Base-by-base conservation (phyloP, 768 basidiomycete species). In the Serpula lacrymans region DNA sequence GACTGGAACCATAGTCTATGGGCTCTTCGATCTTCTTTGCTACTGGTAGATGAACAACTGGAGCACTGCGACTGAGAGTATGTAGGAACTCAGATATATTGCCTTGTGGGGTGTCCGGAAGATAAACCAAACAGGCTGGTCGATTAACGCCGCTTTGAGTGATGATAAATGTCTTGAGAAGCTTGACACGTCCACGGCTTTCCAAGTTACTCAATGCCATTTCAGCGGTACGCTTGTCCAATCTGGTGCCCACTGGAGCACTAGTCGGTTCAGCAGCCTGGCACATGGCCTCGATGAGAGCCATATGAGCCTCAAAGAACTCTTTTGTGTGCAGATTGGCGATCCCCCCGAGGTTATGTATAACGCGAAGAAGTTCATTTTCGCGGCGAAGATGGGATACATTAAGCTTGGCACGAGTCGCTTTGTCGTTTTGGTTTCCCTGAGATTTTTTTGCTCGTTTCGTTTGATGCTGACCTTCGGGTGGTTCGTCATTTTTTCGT, bases 301-400 rank as follows among this genome's bases (percentile, higher is more conserved):
- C 71, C 36, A 73, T 68, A 49, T 90, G 85, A 10, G 72, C 75
- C 31, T 84, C 82, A 40, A 72, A 76, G 50, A 90, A 75, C 45
- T 88, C 84, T 50, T 80, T 86, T 18, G 74, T 71, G 43, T 79
- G 75, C 10, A 75, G 67, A 50, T 83, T 82, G 32, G 74, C 63
- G 29, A 90, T 76, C 1, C 89, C 90, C 6, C 83, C 83, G 37
- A 74, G 62, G 17, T 67, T 71, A 41, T 80, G 72, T n/a, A 91
- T 60, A 16, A 87, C 72, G 22, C 75, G 78, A 40, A 80, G 55
- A 34, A 92, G 58, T 58, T 93, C 90, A 45, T 85, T 88, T 64
- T 92, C 88, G 16, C 90, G 78, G 3, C 87, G 78, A 29, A 88
- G 65, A 42, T 83, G 74, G 12, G 89, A 87, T 18, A 92, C 77